A percentile compares a stretch with the other conserved stretches of the same genome.
Evolutionary conservation across 768 basidiomycete species (phyloP).

Genomic region (Naganishia kalamii): DNA sequence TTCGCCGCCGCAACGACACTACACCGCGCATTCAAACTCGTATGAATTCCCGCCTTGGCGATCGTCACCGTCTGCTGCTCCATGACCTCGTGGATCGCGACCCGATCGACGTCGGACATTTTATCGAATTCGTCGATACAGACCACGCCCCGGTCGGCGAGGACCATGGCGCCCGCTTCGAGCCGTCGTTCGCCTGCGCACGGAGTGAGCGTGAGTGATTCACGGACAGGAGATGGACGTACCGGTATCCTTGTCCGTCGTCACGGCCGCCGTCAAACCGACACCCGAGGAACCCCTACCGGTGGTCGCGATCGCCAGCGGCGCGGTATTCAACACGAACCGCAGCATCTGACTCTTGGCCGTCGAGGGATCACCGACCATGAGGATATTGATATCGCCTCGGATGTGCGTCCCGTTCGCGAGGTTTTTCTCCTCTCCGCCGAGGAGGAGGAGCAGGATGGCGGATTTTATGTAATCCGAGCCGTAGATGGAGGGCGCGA

Average conservation of each 20-base stretch:
- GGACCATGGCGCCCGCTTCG: slow-evolving; percentile 98
- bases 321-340: slow-evolving; percentile 91
- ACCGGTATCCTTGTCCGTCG: slow-evolving; percentile 95
- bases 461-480: slow-evolving; percentile 94
- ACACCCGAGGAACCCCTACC: slow-evolving; percentile 98
- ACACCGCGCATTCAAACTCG: slow-evolving; percentile 92
- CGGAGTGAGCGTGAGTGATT: not conserved
- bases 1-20: slow-evolving; percentile 98
- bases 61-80: slow-evolving; percentile 99
- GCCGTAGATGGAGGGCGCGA: slow-evolving; percentile 95
- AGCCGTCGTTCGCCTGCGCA: slow-evolving; percentile 66
- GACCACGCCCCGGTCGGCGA: slow-evolving; percentile 96
- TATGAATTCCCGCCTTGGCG: slow-evolving; percentile 98
- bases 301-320: slow-evolving; percentile 95
- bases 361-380: slow-evolving; percentile 99
- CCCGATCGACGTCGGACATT: slow-evolving; percentile 97
- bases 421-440: slow-evolving; percentile 95
- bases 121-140: slow-evolving; percentile 99
- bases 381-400: slow-evolving; percentile 97
- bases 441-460: slow-evolving; percentile 82
- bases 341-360: slow-evolving; percentile 94
- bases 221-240: slow-evolving; percentile 13
- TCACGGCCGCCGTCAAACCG: slow-evolving; percentile 96
- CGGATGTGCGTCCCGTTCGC: slow-evolving; percentile 96
- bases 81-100: slow-evolving; percentile 99